phyloP scores from a whole-genome alignment of 805 yeast species.

The Suhomyces kilbournensis region DNA sequence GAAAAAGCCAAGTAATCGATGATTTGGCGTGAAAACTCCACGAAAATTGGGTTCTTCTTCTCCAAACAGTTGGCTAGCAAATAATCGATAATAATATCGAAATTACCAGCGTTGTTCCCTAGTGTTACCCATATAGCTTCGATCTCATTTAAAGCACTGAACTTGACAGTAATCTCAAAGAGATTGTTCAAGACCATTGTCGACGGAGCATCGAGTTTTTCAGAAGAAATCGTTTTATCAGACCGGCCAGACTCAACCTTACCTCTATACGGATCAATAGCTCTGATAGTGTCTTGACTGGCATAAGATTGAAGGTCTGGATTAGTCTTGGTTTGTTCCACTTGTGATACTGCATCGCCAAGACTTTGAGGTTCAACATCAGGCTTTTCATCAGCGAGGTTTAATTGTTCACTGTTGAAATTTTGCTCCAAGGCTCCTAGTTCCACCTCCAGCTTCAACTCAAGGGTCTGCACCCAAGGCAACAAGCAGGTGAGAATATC shows the following conservation, averaged over 20 bases:
- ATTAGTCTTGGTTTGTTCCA: neutral
- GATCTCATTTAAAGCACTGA: slow-evolving; percentile 79
- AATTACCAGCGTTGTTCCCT: slow-evolving; percentile 71
- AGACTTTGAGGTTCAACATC: neutral
- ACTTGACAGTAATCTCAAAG: slow-evolving; percentile 79
- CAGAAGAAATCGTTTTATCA: neutral
- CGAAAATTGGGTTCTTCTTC: slow-evolving; percentile 67
- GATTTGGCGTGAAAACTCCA: slow-evolving; percentile 77
- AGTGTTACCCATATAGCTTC: slow-evolving; percentile 95
- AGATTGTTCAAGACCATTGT: slow-evolving; percentile 76
- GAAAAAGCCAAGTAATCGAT: slow-evolving; percentile 68
- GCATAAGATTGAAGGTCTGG: neutral
- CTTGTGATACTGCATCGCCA: neutral
- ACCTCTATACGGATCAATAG: neutral
- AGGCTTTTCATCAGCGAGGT: neutral
- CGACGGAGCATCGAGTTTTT: slow-evolving; percentile 16
- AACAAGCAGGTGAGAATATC: slow-evolving; percentile 77
- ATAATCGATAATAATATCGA: slow-evolving; percentile 68
- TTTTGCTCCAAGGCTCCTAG: neutral
- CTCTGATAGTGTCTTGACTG: neutral
- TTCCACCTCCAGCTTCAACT: slow-evolving; percentile 39
- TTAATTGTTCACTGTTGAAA: slow-evolving; percentile 1
- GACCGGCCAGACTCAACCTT: neutral
- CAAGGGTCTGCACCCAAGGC: slow-evolving; percentile 92
- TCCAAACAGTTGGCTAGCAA: slow-evolving; percentile 65